Percentiles rank a stretch among this genome's conserved stretches.
phyloP scores from a whole-genome alignment of 495 filamentous ascomycete species.

The Tuber aestivum region DNA sequence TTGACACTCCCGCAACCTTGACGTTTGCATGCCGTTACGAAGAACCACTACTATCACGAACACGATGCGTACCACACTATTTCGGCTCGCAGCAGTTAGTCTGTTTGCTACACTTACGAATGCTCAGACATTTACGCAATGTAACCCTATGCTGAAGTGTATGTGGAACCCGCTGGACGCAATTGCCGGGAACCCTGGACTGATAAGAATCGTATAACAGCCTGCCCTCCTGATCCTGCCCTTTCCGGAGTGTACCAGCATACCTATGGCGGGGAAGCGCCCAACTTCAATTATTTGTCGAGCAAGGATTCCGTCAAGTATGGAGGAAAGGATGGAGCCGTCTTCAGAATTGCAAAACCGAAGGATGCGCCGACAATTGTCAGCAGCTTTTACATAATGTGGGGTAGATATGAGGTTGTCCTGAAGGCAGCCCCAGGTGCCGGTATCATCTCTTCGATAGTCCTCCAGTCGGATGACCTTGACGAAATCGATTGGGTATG shows the following conservation, averaged over 20 bases:
- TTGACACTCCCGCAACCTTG: not conserved
- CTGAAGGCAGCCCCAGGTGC: slow-evolving; percentile 64
- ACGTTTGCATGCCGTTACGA: not conserved
- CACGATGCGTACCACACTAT: not conserved
- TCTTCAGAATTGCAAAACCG: slow-evolving; percentile 73
- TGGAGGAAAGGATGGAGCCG: slow-evolving; percentile 69
- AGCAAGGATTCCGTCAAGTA: slow-evolving; percentile 57
- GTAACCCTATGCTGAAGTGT: slow-evolving; percentile 67
- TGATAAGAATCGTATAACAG: slow-evolving; percentile 19
- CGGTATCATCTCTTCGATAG: slow-evolving; percentile 75
- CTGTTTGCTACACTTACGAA: slow-evolving; percentile 45
- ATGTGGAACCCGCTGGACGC: slow-evolving; percentile 40
- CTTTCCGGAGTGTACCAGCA: slow-evolving; percentile 70
- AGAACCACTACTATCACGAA: not conserved
- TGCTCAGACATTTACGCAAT: slow-evolving; percentile 70
- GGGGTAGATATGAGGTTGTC: slow-evolving; percentile 66
- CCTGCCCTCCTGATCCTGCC: slow-evolving; percentile 72
- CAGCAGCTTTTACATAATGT: slow-evolving; percentile 76
- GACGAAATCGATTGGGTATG: slow-evolving; percentile 91
- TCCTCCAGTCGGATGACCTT: slow-evolving; percentile 80
- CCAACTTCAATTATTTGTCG: slow-evolving; percentile 63
- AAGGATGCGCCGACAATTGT: slow-evolving; percentile 80
- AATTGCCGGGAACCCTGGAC: not conserved
- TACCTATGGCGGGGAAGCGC: slow-evolving; percentile 42
- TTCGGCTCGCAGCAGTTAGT: not conserved